Conservation (phyloP, 768 basidiomycete species). For the Albatrellus ellisii region DNA sequence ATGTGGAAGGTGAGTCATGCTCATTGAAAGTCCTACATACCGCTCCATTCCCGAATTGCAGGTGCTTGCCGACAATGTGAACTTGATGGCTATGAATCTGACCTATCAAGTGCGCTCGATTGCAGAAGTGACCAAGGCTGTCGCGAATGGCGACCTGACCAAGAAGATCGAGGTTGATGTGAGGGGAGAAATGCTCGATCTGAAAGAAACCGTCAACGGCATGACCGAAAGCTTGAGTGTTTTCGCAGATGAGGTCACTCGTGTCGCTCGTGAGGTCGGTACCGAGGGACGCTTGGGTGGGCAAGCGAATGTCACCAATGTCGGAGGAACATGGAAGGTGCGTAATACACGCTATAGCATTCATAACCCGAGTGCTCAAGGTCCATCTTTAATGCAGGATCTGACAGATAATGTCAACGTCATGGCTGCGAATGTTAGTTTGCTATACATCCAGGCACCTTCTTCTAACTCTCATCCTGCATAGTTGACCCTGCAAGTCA, state of each 20-base stretch:
- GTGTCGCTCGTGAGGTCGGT: conserved; percentile 93
- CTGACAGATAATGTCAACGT: conserved; percentile 93
- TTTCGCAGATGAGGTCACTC: conserved; percentile 72
- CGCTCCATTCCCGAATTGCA: conserved; percentile 8
- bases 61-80: conserved; percentile 69
- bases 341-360: background rate
- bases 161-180: conserved; percentile 90
- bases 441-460: conserved; percentile 1
- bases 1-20: conserved; percentile 71
- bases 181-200: conserved; percentile 80
- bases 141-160: conserved; percentile 85
- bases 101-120: conserved; percentile 89
- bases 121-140: conserved; percentile 89
- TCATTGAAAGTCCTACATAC: background rate
- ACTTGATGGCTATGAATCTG: conserved; percentile 81
- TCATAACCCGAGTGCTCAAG: background rate
- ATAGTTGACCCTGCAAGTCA: conserved; percentile 84
- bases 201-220: conserved; percentile 87
- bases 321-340: conserved; percentile 92
- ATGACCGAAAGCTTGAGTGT: conserved; percentile 86
- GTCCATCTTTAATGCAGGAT: conserved; percentile 30
- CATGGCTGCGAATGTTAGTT: conserved; percentile 81
- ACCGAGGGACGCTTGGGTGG: conserved; percentile 94
- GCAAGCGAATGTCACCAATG: conserved; percentile 85
- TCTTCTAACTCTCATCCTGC: background rate